Evolutionary conservation across 176 grass and related monocot genomes (phyloP).

Genomic region (Bromus sterilis): DNA sequence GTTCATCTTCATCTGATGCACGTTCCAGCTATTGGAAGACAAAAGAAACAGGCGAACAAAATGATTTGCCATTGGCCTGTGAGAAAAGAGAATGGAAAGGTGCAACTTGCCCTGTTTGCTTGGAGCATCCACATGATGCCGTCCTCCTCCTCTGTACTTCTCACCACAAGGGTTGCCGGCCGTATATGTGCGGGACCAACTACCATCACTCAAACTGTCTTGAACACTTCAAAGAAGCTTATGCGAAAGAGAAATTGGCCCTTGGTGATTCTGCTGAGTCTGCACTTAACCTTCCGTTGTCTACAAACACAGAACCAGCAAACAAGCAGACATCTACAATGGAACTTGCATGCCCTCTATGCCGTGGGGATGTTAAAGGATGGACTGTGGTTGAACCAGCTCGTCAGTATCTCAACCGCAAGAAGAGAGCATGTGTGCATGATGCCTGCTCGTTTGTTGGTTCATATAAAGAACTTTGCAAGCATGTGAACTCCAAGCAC

Average conservation of each 20-base stretch:
- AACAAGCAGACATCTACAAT: conserved; percentile 35
- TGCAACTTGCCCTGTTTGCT: conserved; percentile 77
- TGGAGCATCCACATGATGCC: conserved; percentile 92
- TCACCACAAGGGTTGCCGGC: conserved; percentile 87
- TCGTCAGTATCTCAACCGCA: conserved; percentile 67
- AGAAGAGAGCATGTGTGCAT: conserved; percentile 69
- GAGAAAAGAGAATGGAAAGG: conserved; percentile 87
- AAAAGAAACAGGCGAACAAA: conserved; percentile 21
- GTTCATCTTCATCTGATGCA: conserved; percentile 29
- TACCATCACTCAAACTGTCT: conserved; percentile 86
- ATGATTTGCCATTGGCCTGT: conserved; percentile 28
- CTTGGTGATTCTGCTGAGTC: not conserved
- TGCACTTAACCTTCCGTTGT: conserved; percentile 14
- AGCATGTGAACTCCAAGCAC: conserved; percentile 65
- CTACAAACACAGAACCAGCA: not conserved
- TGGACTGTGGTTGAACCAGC: conserved; percentile 89
- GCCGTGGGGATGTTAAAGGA: conserved; percentile 82
- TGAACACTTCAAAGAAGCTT: conserved; percentile 79
- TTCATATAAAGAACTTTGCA: conserved; percentile 65
- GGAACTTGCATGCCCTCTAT: conserved; percentile 81
- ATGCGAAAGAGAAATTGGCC: conserved; percentile 42
- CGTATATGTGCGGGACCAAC: conserved; percentile 94
- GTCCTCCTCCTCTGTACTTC: conserved; percentile 94
- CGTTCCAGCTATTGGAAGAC: conserved; percentile 20
- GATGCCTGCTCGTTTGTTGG: conserved; percentile 74